These are phyloP conservation scores for Trypanosoma lewisi DNA, from an alignment of 208 protist genomes.

Conservation along the genomic window DNA sequence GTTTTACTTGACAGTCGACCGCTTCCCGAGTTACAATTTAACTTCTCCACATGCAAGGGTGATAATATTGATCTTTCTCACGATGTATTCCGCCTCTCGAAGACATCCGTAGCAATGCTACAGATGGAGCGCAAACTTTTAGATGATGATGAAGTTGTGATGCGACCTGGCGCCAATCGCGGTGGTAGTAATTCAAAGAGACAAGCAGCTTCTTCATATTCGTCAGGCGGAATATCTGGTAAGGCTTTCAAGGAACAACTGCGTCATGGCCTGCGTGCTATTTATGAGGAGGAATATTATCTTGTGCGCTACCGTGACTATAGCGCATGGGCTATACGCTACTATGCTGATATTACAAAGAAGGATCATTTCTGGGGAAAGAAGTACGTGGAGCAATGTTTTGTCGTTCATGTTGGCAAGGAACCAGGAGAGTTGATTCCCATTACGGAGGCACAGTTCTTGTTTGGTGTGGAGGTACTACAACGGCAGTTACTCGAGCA, in stretches of 20 bases:
- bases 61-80: conserved; percentile 79
- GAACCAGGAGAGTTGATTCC: conserved; percentile 73
- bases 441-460: conserved; percentile 77
- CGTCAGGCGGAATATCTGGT: conserved; percentile 34
- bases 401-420: conserved; percentile 76
- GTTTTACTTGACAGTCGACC: conserved; percentile 71
- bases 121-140: conserved; percentile 60
- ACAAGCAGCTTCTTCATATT: neutral
- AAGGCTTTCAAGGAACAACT: conserved; percentile 59
- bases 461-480: conserved; percentile 72
- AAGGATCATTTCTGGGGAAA: conserved; percentile 59
- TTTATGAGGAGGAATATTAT: conserved; percentile 85
- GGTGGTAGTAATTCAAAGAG: conserved; percentile 15
- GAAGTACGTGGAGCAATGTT: conserved; percentile 84
- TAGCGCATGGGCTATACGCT: conserved; percentile 55
- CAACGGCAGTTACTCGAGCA: conserved; percentile 60
- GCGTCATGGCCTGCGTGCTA: conserved; percentile 47
- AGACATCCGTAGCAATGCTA: conserved; percentile 70
- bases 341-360: conserved; percentile 56
- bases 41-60: conserved; percentile 71
- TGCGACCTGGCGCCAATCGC: neutral
- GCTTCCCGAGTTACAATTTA: conserved; percentile 64
- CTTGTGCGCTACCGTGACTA: conserved; percentile 84
- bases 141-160: conserved; percentile 26
- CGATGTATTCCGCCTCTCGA: conserved; percentile 73